Base-by-base conservation (phyloP, 1,284 basidiomycete genomes). In the Ganoderma meredithae region DNA sequence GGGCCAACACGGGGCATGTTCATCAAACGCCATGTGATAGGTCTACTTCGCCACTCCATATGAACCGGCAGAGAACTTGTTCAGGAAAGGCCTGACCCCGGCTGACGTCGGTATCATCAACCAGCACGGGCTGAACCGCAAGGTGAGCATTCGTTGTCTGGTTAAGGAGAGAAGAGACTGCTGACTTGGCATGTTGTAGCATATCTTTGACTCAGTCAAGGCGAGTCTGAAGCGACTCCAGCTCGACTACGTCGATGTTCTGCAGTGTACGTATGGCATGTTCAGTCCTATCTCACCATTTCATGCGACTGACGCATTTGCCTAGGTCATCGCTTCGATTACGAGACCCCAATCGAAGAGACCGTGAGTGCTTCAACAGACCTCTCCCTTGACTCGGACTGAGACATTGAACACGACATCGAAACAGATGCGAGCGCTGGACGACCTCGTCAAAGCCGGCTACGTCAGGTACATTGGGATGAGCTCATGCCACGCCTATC, bases 241-340 rank as follows among this genome's bases (percentile, higher is more conserved):
- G 60, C 72, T 83, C 1, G 83, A 84, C 60, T 83, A 85, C 71
- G 76, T 84, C 73, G 83, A 84, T 64, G 71, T 83, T 1, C 74
- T 81, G 4, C 79, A 81, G 64, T 71, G 68, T 73, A 8, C 31
- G 67, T 9, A 0, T 3, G 3, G 2, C 13, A 8, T 13, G 12
- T 55, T 55, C 40, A 36, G 19, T 47, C n/a, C 8, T 9, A 47
- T 15, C 2, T 6, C 19, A 25, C 25, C 19, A 7, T 47, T 47
- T 22, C 10, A 8, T 4, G 27, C 10, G 44, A 22, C 8, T 12
- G 6, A 49, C 40, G 1, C 5, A 10, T 9, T 1, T 13, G 13
- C 22, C 22, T 49, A 75, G 73, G 68, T 41, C 73, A 73, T 39
- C 66, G 75, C 1, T 69, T 75, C 55, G 69, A 70, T 47, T 49